phyloP scores from a whole-genome alignment of 768 basidiomycete genomes.

The Rhodotorula kratochvilovae region DNA sequence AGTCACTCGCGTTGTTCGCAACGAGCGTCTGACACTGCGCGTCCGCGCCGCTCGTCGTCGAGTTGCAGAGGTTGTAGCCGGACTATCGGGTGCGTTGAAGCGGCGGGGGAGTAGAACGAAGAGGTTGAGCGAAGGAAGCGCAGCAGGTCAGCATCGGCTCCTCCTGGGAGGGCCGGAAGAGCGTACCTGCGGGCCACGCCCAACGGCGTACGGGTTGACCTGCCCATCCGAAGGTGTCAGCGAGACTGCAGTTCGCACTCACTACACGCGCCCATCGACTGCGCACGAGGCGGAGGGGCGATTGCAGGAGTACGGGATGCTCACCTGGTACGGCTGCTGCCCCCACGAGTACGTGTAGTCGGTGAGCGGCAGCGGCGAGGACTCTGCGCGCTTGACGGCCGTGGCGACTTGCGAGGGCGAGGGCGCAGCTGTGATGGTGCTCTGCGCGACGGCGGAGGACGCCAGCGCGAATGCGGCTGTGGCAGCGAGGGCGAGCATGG shows the following conservation, averaged over 20 bases:
- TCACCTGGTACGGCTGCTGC: slow-evolving; percentile 28
- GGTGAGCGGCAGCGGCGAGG: slow-evolving; percentile 17
- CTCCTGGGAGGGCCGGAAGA: not conserved
- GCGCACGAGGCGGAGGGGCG: not conserved
- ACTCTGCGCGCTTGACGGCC: slow-evolving; percentile 11
- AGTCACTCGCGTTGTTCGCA: slow-evolving; percentile 37
- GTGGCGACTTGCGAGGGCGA: slow-evolving; percentile 1
- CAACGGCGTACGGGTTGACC: not conserved
- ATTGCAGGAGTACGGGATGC: slow-evolving; percentile 9
- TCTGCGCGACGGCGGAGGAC: not conserved
- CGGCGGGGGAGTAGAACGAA: not conserved
- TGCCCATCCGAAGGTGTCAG: not conserved
- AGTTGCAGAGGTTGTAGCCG: slow-evolving; percentile 25
- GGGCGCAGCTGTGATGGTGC: slow-evolving; percentile 19
- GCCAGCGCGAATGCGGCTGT: not conserved
- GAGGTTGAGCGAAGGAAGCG: not conserved
- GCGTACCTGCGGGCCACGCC: slow-evolving; percentile 26
- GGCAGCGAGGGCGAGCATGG: not conserved
- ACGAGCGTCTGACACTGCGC: slow-evolving; percentile 38
- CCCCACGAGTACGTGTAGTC: slow-evolving; percentile 30
- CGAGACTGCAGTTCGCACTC: not conserved
- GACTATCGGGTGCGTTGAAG: not conserved
- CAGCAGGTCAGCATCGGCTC: not conserved
- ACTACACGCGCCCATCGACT: not conserved
- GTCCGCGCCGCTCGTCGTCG: slow-evolving; percentile 9